Conservation (phyloP, 768 basidiomycete genomes). For the Russula vinacea region DNA sequence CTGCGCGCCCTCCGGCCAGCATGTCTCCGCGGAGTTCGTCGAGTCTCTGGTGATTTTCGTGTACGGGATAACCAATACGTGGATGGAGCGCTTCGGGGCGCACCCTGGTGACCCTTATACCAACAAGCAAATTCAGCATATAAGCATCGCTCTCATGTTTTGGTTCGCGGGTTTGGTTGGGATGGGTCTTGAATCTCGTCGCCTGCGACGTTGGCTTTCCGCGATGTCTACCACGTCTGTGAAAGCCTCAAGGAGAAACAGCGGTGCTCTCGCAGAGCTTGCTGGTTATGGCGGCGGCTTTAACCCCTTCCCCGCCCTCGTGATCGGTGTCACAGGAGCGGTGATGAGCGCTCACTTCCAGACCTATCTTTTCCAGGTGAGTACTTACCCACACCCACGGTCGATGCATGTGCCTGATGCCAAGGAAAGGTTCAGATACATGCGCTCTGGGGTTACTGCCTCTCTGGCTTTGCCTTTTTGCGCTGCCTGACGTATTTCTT, state of each 20-base stretch:
- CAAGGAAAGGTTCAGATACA: conserved; percentile 75
- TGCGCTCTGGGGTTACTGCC: conserved; percentile 83
- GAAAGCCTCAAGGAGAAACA: conserved; percentile 30
- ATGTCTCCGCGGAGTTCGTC: conserved; percentile 66
- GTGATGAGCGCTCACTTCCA: conserved; percentile 94
- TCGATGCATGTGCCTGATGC: background rate
- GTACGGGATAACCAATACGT: conserved; percentile 89
- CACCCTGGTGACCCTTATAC: conserved; percentile 77
- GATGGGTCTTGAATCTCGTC: conserved; percentile 82
- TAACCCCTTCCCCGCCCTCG: conserved; percentile 90
- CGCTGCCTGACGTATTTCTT: conserved; percentile 92
- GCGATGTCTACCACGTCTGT: conserved; percentile 45
- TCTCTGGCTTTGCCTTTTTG: conserved; percentile 72
- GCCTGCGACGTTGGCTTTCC: conserved; percentile 70
- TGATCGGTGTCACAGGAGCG: conserved; percentile 88
- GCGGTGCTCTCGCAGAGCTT: conserved; percentile 59
- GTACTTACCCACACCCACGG: background rate
- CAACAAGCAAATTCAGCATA: conserved; percentile 91
- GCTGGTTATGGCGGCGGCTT: conserved; percentile 73
- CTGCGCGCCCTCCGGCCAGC: conserved; percentile 44
- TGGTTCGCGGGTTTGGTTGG: conserved; percentile 90
- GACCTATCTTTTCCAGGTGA: conserved; percentile 81
- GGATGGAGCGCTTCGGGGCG: conserved; percentile 95
- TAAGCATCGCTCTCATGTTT: conserved; percentile 94
- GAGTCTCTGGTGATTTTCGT: conserved; percentile 80